phyloP scores from a whole-genome alignment of 2,329 filamentous ascomycete genomes.

The Botrytis pseudocinerea region DNA sequence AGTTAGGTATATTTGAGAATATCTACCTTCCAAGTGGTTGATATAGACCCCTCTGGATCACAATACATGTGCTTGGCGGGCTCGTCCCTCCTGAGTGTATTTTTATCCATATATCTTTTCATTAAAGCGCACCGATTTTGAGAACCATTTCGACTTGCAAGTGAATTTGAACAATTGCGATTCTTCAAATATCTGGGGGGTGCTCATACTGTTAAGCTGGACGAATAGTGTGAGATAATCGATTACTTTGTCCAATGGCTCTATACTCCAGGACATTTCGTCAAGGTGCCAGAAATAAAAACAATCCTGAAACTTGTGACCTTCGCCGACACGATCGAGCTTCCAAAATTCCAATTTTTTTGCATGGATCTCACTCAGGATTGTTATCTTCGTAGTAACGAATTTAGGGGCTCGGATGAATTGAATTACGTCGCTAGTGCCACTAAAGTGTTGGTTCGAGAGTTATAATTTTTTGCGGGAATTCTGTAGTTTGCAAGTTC shows the following conservation, averaged over 20 bases:
- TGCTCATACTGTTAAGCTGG: neutral
- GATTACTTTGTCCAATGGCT: neutral
- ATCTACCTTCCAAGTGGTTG: neutral
- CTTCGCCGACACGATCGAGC: fast-evolving
- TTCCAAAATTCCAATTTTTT: neutral
- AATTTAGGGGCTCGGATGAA: neutral
- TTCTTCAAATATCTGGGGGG: fast-evolving
- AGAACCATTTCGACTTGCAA: neutral
- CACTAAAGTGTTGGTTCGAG: too few species aligned
- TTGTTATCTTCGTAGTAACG: neutral
- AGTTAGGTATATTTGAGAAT: neutral
- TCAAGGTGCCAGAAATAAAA: neutral
- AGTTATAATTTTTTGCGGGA: too few species aligned
- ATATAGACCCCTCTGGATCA: neutral
- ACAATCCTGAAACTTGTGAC: neutral
- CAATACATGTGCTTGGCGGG: neutral
- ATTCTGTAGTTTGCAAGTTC: too few species aligned
- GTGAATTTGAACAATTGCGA: too few species aligned
- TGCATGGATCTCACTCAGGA: neutral
- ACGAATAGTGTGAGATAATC: neutral
- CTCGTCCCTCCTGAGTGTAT: neutral
- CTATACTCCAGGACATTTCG: neutral
- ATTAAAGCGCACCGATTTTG: neutral
- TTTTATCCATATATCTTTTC: neutral
- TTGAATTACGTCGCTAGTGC: neutral